Conservation (phyloP, 2,329 filamentous ascomycete genomes). For the Polytolypa hystricis region DNA sequence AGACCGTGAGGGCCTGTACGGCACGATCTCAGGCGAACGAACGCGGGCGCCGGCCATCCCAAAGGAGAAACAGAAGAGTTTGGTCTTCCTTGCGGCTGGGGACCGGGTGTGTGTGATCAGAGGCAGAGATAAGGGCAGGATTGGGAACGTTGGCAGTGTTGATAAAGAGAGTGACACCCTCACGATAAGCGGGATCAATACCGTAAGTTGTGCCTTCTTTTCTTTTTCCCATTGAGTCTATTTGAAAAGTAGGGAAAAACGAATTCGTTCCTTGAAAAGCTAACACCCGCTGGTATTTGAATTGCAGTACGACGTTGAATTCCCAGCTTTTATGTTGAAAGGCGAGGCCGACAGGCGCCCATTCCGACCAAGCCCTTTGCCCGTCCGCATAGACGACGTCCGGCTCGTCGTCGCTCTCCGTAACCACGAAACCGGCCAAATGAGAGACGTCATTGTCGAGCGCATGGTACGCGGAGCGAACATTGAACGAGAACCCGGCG, state of each 20-base stretch:
- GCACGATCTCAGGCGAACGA: constrained; percentile 37
- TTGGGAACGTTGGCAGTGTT: constrained; percentile 58
- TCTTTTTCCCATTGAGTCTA: neutral
- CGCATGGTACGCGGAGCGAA: constrained; percentile 49
- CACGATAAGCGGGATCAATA: constrained; percentile 50
- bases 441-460: constrained; percentile 67
- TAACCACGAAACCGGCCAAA: constrained; percentile 52
- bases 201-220: constrained; percentile 40
- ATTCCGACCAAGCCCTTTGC: constrained; percentile 40
- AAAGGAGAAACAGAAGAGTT: constrained; percentile 29
- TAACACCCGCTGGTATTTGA: neutral
- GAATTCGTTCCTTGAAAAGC: neutral
- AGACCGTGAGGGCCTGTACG: constrained; percentile 46
- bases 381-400: constrained; percentile 59
- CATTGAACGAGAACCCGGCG: constrained; percentile 40
- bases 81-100: constrained; percentile 52
- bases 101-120: constrained; percentile 76
- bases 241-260: neutral
- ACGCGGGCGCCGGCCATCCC: constrained; percentile 31
- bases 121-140: constrained; percentile 71
- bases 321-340: constrained; percentile 26
- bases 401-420: constrained; percentile 70
- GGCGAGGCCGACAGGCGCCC: constrained; percentile 29
- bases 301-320: constrained; percentile 31
- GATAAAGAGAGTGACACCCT: constrained; percentile 46